Evolutionary conservation across 192 early-diverging fungal genomes (phyloP), one percentile per base, ranked within the genome.

Genomic region (Thamnidium elegans): DNA sequence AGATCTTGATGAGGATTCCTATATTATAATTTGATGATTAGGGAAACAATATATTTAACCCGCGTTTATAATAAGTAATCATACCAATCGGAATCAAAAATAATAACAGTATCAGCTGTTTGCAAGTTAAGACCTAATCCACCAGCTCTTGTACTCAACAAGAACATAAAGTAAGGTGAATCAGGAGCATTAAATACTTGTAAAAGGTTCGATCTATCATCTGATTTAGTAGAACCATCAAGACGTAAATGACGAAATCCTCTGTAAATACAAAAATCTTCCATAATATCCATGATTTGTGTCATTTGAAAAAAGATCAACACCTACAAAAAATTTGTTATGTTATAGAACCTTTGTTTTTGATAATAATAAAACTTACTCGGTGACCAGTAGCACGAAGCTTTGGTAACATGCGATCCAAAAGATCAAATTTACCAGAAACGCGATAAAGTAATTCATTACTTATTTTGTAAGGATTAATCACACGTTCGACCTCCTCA

Each of bases 31-130:
- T 13, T 53, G 10, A 8, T 11, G 34, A 54, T 64, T 69, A 79
- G 46, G 70, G 71, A 73, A 90, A 26, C 26, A 26, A 26, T n/a
- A n/a, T n/a, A n/a, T n/a, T n/a, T n/a, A n/a, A n/a, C n/a, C n/a
- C n/a, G n/a, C n/a, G n/a, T n/a, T n/a, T n/a, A n/a, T n/a, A n/a
- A n/a, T n/a, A n/a, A 26, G 26, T 26, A 26, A 26, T 2, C 26
- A 3, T 26, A 26, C 94, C 95, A 99, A 73, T 99, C 95, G 15
- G 91, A 92, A 75, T 99, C 97, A 71, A 92, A 99, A 62, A 97
- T 93, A 45, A 99, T 89, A 21, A 97, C 95, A 1, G 94, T 97
- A 74, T 97, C 95, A 11, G 95, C 95, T 10, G 92, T 89, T 73
- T 95, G 93, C 70, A 98, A 74, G 67, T 98, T 98, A 26, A 98